Evolutionary conservation across 768 basidiomycete species (phyloP), one percentile per base, ranked within the genome.

Genomic region (Amanita exitialis): DNA sequence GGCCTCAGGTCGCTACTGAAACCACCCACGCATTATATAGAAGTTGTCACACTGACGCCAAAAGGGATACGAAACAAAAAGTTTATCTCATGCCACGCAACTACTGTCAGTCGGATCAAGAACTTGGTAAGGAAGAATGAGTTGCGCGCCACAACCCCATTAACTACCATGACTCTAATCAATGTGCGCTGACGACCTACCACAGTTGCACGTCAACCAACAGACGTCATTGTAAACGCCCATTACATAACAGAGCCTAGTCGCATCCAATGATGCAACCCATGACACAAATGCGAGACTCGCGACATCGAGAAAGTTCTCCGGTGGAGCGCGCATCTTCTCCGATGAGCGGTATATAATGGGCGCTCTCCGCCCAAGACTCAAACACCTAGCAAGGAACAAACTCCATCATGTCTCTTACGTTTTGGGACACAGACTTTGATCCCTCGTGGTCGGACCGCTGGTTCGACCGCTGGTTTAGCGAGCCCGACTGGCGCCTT

Each of bases 271-370:
- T 38, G 47, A 48, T 48, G 47, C 47, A 38, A 48, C 15, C 37
- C 47, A 48, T 48, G 47, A 48, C 47, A 48, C 47, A 38, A 35
- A 16, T 16, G 25, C 37, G 27, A 30, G 42, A 44, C 42, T 44
- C 18, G 18, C 6, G 18, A 32, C n/a, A 10, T 47, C 47, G 37
- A 48, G 47, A 48, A 48, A 13, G 32, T 47, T 47, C 46, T 3
- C 6, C 10, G 18, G 36, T 48, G 47, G 47, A 48, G 47, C 36
- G 23, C 5, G 15, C 46, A 37, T 25, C 9, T 12, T 12, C 13
- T 35, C 46, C 46, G 46, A 23, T 21, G 20, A 3, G 46, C 23
- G 37, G 38, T 48, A 38, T 38, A 47, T 23, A 47, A 9, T 9
- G 12, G 30, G 10, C 13, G 20, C 30, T 4, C 21, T 35, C 3